These are phyloP conservation scores for Narthecium ossifragum DNA, from an alignment of 106 monocot genomes.

Conservation along the genomic window DNA sequence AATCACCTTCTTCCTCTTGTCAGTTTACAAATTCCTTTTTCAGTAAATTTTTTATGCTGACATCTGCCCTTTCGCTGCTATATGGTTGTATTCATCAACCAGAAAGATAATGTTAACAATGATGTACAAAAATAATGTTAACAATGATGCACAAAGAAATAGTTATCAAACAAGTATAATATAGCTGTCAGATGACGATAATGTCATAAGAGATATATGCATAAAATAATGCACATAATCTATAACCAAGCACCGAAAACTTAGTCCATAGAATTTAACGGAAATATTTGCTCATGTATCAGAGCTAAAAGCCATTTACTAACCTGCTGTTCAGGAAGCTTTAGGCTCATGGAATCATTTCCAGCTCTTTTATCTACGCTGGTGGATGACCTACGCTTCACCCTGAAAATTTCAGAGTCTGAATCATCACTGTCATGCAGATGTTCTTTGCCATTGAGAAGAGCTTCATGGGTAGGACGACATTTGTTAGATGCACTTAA, in stretches of 20 bases:
- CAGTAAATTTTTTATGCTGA: no score
- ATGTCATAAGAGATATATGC: neutral
- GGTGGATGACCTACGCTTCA: constrained; percentile 43
- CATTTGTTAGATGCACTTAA: constrained; percentile 6
- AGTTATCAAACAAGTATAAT: neutral
- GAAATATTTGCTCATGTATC: constrained; percentile 1
- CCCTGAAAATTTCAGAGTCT: constrained; percentile 53
- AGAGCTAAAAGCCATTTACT: neutral
- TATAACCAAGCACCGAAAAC: neutral
- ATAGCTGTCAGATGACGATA: neutral
- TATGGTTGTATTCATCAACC: no score
- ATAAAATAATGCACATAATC: neutral
- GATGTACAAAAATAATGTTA: no score
- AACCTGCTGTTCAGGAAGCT: constrained; percentile 46
- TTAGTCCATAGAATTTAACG: neutral
- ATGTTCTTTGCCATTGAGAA: constrained; percentile 4
- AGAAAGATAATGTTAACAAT: no score
- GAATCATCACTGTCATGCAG: constrained; percentile 40
- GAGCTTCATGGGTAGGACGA: neutral
- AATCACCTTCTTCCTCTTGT: no score
- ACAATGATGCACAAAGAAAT: neutral
- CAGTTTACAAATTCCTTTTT: no score
- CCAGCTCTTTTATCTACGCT: constrained; percentile 16
- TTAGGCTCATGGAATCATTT: neutral
- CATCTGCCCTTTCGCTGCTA: no score